Conservation (phyloP, 108 stramenopile genomes). For the Skeletonema grethae region DNA sequence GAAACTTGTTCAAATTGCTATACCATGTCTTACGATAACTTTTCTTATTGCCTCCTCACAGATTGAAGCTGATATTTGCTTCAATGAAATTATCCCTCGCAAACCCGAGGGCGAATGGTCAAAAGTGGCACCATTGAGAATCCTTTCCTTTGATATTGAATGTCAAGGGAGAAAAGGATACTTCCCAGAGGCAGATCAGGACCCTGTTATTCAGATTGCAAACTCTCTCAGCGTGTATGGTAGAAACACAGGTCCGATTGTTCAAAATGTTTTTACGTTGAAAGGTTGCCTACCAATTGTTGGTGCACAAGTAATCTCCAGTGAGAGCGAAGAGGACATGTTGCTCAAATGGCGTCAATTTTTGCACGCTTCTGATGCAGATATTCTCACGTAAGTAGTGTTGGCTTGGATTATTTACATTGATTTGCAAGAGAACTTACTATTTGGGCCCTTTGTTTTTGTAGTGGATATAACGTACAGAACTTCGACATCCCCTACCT, state of each 20-base stretch:
- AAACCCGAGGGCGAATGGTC: conserved; percentile 94
- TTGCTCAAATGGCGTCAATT: conserved; percentile 93
- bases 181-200: conserved; percentile 97
- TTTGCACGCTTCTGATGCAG: conserved; percentile 92
- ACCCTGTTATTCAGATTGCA: conserved; percentile 99
- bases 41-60: conserved; percentile 17
- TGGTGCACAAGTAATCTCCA: conserved; percentile 96
- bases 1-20: conserved; percentile 4
- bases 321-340: conserved; percentile 92
- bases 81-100: conserved; percentile 88
- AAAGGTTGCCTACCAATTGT: conserved; percentile 97
- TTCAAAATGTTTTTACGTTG: conserved; percentile 97
- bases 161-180: conserved; percentile 97
- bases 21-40: background rate
- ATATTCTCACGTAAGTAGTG: conserved; percentile 87
- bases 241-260: conserved; percentile 56
- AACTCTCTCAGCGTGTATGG: conserved; percentile 93
- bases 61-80: conserved; percentile 95
- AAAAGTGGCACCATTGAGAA: conserved; percentile 95
- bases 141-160: conserved; percentile 98
- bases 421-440: background rate
- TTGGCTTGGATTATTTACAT: background rate
- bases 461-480: conserved; percentile 63
- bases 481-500: conserved; percentile 99
- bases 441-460: background rate